Conservation (phyloP, 371 early-diverging fungal species). For the Chytridiales sp. region DNA sequence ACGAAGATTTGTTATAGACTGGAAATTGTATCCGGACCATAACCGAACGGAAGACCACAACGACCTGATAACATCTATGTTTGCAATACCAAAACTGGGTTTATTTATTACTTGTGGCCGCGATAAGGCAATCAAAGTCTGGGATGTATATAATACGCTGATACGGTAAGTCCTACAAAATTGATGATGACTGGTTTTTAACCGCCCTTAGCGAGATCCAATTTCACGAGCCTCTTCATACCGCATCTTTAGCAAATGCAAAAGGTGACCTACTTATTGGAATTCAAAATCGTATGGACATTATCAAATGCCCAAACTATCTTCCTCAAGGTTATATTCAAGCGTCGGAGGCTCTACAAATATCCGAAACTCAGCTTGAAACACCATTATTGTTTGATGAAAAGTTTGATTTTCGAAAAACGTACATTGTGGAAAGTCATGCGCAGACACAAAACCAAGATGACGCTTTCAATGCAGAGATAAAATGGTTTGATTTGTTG, state of each 20-base stretch:
- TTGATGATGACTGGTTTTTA: not conserved
- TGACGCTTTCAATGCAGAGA: constrained; percentile 16
- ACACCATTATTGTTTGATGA: constrained; percentile 40
- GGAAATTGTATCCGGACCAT: constrained; percentile 34
- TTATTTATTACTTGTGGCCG: constrained; percentile 39
- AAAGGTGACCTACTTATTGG: constrained; percentile 45
- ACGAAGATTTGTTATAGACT: constrained; percentile 21
- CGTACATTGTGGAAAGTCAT: not conserved
- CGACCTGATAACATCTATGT: constrained; percentile 39
- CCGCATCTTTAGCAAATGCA: constrained; percentile 36
- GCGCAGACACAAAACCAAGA: constrained; percentile 2
- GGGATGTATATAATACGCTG: constrained; percentile 49
- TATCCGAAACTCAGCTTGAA: constrained; percentile 22
- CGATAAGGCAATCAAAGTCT: constrained; percentile 45
- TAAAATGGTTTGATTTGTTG: too few species aligned
- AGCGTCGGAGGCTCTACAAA: constrained; percentile 15
- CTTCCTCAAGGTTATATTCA: constrained; percentile 41
- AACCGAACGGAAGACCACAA: constrained; percentile 48
- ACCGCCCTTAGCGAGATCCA: constrained; percentile 43
- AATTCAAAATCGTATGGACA: constrained; percentile 47
- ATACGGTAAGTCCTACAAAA: constrained; percentile 32
- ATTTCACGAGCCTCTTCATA: constrained; percentile 43
- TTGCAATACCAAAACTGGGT: constrained; percentile 26
- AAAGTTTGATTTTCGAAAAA: constrained; percentile 18
- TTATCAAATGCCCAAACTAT: constrained; percentile 37